Conservation (phyloP, 805 yeast genomes). For the Candida fluviatilis region DNA sequence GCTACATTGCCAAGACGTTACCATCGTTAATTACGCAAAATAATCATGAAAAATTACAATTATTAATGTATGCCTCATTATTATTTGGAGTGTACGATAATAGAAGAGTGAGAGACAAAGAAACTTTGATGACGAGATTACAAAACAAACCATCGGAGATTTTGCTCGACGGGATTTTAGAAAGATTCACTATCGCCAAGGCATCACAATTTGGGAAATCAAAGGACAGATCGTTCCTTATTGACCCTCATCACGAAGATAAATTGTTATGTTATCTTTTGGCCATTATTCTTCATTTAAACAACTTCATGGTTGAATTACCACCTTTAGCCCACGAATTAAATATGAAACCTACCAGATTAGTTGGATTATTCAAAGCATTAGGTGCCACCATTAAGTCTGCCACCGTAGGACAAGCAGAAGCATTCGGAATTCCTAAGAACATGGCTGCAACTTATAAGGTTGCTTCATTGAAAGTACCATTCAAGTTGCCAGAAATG, state of each 20-base stretch:
- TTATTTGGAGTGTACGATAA: constrained; percentile 75
- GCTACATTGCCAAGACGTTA: constrained; percentile 48
- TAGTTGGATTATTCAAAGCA: constrained; percentile 66
- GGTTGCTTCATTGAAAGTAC: constrained; percentile 80
- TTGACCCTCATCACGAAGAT: constrained; percentile 88
- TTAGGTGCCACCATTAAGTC: constrained; percentile 78
- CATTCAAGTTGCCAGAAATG: constrained; percentile 84
- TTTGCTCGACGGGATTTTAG: constrained; percentile 66
- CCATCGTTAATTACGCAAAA: constrained; percentile 33
- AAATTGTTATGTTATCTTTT: constrained; percentile 77
- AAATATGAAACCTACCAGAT: constrained; percentile 70
- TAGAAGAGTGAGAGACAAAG: constrained; percentile 58
- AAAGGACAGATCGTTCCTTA: constrained; percentile 69
- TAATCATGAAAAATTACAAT: constrained; percentile 56
- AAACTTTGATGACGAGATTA: constrained; percentile 56
- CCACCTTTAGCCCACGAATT: constrained; percentile 83
- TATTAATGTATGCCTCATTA: constrained; percentile 76
- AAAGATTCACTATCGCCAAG: constrained; percentile 64
- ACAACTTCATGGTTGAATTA: constrained; percentile 68
- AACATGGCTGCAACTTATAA: constrained; percentile 60
- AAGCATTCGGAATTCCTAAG: constrained; percentile 64
- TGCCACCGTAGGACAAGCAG: constrained; percentile 70
- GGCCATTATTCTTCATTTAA: constrained; percentile 68
- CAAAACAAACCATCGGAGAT: constrained; percentile 65
- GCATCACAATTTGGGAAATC: constrained; percentile 66